Conservation (phyloP, 768 basidiomycete genomes). For the Flagelloscypha sp. region DNA sequence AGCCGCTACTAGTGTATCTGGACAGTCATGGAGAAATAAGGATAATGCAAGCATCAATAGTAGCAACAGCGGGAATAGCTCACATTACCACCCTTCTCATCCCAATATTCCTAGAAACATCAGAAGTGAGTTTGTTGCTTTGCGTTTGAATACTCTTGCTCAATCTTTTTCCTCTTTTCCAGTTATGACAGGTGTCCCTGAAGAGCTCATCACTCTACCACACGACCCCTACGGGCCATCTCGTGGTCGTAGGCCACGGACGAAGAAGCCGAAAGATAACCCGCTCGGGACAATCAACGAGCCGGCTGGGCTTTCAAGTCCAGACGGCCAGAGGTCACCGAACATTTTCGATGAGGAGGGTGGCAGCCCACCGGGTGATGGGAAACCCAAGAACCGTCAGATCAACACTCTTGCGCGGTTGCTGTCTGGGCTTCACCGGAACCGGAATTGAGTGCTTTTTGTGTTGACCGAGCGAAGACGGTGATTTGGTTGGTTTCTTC, state of each 20-base stretch:
- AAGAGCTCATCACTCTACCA: slow-evolving; percentile 64
- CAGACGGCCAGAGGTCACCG: slow-evolving; percentile 31
- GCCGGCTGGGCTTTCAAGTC: slow-evolving; percentile 39
- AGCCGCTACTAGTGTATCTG: slow-evolving; percentile 72
- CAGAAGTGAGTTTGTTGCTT: slow-evolving; percentile 54
- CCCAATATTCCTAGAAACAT: slow-evolving; percentile 53
- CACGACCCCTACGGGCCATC: slow-evolving; percentile 60
- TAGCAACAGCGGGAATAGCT: slow-evolving; percentile 13
- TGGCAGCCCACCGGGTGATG: slow-evolving; percentile 34
- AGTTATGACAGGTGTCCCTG: slow-evolving; percentile 76
- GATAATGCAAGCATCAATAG: slow-evolving; percentile 24
- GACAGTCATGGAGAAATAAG: slow-evolving; percentile 62
- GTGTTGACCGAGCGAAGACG: no score
- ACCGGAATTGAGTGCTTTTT: no score
- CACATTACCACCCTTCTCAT: slow-evolving; percentile 5
- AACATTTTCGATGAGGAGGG: slow-evolving; percentile 36
- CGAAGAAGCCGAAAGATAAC: slow-evolving; percentile 57
- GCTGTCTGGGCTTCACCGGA: no score
- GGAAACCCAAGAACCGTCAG: slow-evolving; percentile 86
- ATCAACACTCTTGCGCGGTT: slow-evolving; percentile 89
- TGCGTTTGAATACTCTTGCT: slow-evolving; percentile 6
- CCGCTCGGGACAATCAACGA: slow-evolving; percentile 72
- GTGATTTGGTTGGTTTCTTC: no score
- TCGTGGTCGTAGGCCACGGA: slow-evolving; percentile 54
- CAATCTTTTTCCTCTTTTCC: slow-evolving; percentile 6